These are phyloP conservation scores for Cicer chorassanicum DNA, from an alignment of 306 rosid genomes.

Conservation along the genomic window DNA sequence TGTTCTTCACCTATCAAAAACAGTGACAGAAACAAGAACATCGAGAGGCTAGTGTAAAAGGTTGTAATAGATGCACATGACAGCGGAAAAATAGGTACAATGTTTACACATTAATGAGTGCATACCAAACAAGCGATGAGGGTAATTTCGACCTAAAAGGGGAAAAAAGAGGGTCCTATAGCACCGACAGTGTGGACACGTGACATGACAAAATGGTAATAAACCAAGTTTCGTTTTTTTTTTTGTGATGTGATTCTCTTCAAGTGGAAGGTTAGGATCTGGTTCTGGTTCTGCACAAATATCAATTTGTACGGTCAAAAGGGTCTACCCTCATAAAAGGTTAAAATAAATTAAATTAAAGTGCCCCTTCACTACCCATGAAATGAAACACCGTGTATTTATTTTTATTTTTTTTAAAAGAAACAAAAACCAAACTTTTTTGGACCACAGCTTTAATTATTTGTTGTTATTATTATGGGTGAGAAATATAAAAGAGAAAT, in stretches of 20 bases:
- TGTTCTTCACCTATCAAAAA: slow-evolving; percentile 43
- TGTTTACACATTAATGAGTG: slow-evolving; percentile 10
- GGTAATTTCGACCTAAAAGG: neutral
- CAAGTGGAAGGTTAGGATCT: slow-evolving; percentile 50
- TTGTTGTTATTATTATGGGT: neutral
- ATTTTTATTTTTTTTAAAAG: too few relatives aligned
- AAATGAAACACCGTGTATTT: neutral
- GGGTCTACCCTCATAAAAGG: slow-evolving; percentile 34
- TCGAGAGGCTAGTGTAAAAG: slow-evolving; percentile 13
- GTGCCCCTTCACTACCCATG: slow-evolving; percentile 43
- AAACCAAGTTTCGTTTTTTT: slow-evolving; percentile 30
- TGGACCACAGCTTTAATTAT: slow-evolving; percentile 30
- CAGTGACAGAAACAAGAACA: slow-evolving; percentile 26
- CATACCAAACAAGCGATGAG: slow-evolving; percentile 11
- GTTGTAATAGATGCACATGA: slow-evolving; percentile 13
- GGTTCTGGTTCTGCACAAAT: slow-evolving; percentile 11
- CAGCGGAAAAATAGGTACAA: slow-evolving; percentile 8
- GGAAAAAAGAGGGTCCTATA: neutral
- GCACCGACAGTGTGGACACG: slow-evolving; percentile 70
- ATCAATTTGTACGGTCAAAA: slow-evolving; percentile 44
- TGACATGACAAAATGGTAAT: slow-evolving; percentile 43
- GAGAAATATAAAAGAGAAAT: neutral
- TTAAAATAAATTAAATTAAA: neutral
- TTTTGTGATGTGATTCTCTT: slow-evolving; percentile 40
- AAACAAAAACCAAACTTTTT: too few relatives aligned